Conservation (phyloP, 2,329 filamentous ascomycete species). For the Penicillium sp. region DNA sequence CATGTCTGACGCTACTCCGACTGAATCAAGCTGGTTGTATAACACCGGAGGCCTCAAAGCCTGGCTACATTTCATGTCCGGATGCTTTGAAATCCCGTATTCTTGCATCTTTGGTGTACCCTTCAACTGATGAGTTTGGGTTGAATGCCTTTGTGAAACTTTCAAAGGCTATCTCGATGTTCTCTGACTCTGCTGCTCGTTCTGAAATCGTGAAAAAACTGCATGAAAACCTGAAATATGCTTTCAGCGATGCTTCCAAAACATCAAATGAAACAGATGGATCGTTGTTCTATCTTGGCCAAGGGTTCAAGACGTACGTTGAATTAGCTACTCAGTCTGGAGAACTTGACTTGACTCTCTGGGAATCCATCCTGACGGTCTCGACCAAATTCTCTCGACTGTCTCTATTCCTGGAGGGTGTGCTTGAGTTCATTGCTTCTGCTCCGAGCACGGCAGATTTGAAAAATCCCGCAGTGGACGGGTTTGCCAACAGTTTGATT, state of each 20-base stretch:
- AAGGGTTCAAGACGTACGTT: constrained; percentile 72
- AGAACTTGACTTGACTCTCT: constrained; percentile 60
- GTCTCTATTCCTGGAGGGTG: constrained; percentile 65
- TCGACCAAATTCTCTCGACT: constrained; percentile 66
- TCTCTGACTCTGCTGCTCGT: constrained; percentile 61
- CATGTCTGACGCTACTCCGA: constrained; percentile 67
- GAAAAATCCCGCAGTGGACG: constrained; percentile 58
- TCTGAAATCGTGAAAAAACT: constrained; percentile 66
- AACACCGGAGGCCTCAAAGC: constrained; percentile 46
- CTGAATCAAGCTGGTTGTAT: constrained; percentile 54
- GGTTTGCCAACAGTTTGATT: constrained; percentile 64
- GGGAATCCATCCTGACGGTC: constrained; percentile 64
- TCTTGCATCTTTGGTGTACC: constrained; percentile 63
- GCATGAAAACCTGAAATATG: constrained; percentile 64
- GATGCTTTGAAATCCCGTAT: constrained; percentile 69
- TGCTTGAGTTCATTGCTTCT: constrained; percentile 51
- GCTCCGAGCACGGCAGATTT: constrained; percentile 32
- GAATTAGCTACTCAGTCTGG: constrained; percentile 62
- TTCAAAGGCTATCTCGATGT: constrained; percentile 59
- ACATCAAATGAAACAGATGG: constrained; percentile 51
- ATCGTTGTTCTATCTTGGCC: constrained; percentile 64
- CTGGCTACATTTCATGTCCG: constrained; percentile 43
- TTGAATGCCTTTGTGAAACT: constrained; percentile 67
- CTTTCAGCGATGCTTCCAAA: constrained; percentile 62
- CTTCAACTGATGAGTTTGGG: constrained; percentile 61